phyloP scores from a whole-genome alignment of 148 eudicot species.

The Chenopodium suecicum region DNA sequence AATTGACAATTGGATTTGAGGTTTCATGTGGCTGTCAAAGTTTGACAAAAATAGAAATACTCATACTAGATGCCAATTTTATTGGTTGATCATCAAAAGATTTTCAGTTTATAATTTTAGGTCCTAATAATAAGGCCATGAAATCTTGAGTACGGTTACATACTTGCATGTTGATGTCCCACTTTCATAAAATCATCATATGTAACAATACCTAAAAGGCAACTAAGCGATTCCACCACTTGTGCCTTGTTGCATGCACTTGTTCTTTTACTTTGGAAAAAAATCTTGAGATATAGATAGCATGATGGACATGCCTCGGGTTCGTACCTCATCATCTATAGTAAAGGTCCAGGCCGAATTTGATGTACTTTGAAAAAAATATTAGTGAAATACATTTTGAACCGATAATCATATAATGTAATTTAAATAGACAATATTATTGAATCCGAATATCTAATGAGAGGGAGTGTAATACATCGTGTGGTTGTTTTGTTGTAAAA shows the following conservation, averaged over 20 bases:
- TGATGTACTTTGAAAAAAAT: no score
- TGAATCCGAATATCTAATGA: no score
- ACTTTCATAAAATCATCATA: background rate
- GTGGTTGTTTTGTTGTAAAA: no score
- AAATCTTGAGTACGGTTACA: constrained; percentile 3
- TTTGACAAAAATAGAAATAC: constrained; percentile 1
- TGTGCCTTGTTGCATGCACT: background rate
- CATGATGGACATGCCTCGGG: no score
- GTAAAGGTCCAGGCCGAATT: no score
- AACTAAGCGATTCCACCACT: background rate
- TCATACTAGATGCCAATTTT: background rate
- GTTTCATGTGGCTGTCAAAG: constrained; percentile 6
- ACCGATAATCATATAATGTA: no score
- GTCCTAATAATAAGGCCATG: background rate
- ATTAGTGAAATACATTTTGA: no score
- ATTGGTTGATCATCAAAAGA: background rate
- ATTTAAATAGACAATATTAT: no score
- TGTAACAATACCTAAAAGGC: background rate
- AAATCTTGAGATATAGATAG: no score
- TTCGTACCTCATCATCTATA: no score
- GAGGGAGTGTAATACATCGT: no score
- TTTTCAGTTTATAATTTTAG: background rate
- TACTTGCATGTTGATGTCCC: constrained; percentile 3
- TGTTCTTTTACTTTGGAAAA: background rate
- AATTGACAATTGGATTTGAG: background rate